Base-by-base conservation (phyloP, 768 basidiomycete genomes). In the Sarcodon aspratus region DNA sequence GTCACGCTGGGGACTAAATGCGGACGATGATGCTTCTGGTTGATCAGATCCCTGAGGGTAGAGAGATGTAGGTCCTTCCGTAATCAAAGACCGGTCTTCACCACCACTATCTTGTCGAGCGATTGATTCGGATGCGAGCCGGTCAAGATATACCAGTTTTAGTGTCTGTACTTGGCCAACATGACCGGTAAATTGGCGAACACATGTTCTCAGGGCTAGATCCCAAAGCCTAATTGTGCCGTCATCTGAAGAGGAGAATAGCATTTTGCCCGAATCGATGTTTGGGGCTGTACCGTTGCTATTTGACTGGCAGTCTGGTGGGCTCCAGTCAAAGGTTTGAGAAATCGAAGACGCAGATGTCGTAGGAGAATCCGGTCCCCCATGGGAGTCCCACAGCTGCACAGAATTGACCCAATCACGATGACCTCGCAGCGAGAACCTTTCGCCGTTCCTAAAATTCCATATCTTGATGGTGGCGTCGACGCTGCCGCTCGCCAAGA, bases 221-320 rank as follows among this genome's bases (percentile, higher is more conserved):
- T 98, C 95, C 96, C 95, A 99, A 6, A 99, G 76, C 50, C 82
- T 83, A 63, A 98, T 90, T 3, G 85, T 82, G 27, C 86, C 87
- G 62, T 98, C 96, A 61, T 98, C 96, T 7, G 91, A 93, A 3
- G 91, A 91, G 7, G 93, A 96, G 69, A 99, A 96, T 27, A 99
- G 74, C 86, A 97, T 92, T 68, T 96, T 94, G 46, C 92, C 90
- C 12, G 80, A 74, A 49, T 83, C 76, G 50, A 89, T 83, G 46
- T 76, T 70, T 40, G 73, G 73, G 13, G 66, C 63, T 48, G 60
- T 66, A 27, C 21, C 2, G 21, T 27, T 27, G 21, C 21, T 5
- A 55, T 38, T 42, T 65, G 62, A 48, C 57, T 17, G 51, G 48
- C 48, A 36, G 37, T 50, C 54, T 53, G 36, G 43, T 40, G 7